phyloP scores from a whole-genome alignment of 2,329 filamentous ascomycete genomes.

The Paradendryphiella salina region DNA sequence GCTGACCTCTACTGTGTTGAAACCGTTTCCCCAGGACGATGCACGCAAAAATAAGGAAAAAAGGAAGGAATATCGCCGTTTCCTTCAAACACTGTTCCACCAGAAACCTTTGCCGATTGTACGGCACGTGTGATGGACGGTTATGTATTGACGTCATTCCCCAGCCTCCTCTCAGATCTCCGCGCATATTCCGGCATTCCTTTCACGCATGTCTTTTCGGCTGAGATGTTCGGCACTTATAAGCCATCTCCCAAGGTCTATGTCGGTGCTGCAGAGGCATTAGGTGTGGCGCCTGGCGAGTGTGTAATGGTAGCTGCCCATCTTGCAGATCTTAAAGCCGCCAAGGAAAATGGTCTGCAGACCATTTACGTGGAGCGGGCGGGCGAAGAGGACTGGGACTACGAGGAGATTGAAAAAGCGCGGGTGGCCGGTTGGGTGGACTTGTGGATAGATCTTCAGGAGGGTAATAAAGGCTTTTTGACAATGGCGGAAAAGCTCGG shows the following conservation, averaged over 20 bases:
- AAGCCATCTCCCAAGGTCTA: conserved; percentile 73
- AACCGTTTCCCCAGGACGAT: background rate
- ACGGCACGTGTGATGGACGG: background rate
- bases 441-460: conserved; percentile 50
- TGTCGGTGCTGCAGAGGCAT: conserved; percentile 63
- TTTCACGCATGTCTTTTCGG: conserved; percentile 66
- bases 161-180: conserved; percentile 56
- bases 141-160: background rate
- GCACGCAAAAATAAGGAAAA: background rate
- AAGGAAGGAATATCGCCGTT: too few species aligned
- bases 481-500: conserved; percentile 49
- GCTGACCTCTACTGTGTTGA: background rate
- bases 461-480: conserved; percentile 55
- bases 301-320: conserved; percentile 81
- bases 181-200: conserved; percentile 60
- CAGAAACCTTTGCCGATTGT: background rate
- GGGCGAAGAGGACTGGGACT: conserved; percentile 65
- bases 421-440: conserved; percentile 66
- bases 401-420: conserved; percentile 56
- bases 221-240: conserved; percentile 72
- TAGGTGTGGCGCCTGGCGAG: conserved; percentile 62
- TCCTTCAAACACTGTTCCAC: too few species aligned
- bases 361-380: conserved; percentile 75
- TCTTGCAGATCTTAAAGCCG: conserved; percentile 68
- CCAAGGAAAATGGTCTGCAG: conserved; percentile 64